Conservation (phyloP, 345 rosid genomes). For the Citrus reticulata region DNA sequence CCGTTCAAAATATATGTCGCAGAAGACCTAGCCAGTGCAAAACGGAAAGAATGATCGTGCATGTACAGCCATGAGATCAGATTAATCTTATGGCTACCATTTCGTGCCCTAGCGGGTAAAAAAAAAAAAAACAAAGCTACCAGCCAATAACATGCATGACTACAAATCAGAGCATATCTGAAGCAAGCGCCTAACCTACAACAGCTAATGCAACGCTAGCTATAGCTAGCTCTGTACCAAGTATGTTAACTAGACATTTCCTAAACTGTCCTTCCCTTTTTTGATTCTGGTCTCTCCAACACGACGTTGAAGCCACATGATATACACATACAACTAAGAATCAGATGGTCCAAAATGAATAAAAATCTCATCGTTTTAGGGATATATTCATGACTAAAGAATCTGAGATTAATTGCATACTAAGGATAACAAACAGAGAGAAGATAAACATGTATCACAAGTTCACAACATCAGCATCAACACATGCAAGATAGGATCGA, state of each 20-base stretch:
- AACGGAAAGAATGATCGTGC: too few relatives aligned
- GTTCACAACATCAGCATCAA: background rate
- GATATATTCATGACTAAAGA: background rate
- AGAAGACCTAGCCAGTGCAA: too few relatives aligned
- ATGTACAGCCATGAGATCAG: too few relatives aligned
- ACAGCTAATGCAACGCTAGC: background rate
- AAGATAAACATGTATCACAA: background rate
- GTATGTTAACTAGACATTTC: background rate
- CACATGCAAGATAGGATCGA: too few relatives aligned
- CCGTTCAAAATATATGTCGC: too few relatives aligned
- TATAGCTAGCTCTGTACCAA: background rate
- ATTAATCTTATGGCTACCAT: too few relatives aligned
- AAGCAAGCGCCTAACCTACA: background rate
- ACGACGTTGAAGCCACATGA: too few relatives aligned
- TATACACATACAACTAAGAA: background rate
- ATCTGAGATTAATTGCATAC: background rate
- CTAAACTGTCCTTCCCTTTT: background rate
- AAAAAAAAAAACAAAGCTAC: too few relatives aligned
- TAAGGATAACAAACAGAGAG: background rate
- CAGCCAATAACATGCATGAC: too few relatives aligned
- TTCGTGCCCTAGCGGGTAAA: too few relatives aligned
- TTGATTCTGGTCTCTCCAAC: background rate
- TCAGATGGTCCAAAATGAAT: background rate
- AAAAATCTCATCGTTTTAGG: background rate
- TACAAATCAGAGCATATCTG: too few relatives aligned